A percentile compares a stretch with the other conserved stretches of the same genome.
Evolutionary conservation across 1,284 basidiomycete genomes (phyloP).

Genomic region (Leccinum subrobustum): DNA sequence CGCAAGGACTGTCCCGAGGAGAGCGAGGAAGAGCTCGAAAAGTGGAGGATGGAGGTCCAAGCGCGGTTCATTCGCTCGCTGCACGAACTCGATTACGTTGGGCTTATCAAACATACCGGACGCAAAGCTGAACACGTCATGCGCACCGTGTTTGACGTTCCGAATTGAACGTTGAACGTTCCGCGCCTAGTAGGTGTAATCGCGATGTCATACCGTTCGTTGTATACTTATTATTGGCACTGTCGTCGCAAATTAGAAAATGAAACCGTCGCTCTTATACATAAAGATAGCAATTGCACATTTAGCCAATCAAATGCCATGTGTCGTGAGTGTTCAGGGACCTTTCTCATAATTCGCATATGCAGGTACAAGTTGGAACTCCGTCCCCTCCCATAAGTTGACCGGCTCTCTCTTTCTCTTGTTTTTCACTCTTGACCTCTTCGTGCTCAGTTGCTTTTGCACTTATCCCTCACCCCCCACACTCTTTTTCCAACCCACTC

Average conservation of each 20-base stretch:
- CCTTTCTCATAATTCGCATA: neutral
- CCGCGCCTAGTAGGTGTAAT: slow-evolving; percentile 12
- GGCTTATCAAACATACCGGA: slow-evolving; percentile 75
- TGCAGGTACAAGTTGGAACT: slow-evolving; percentile 11
- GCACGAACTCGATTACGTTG: slow-evolving; percentile 77
- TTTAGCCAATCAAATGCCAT: neutral
- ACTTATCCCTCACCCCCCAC: slow-evolving; percentile 16
- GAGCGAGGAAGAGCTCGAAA: slow-evolving; percentile 43
- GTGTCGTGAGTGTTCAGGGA: neutral
- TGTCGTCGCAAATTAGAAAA: neutral
- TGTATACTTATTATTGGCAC: neutral
- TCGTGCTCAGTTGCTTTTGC: slow-evolving; percentile 1
- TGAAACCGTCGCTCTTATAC: neutral
- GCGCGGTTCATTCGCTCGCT: slow-evolving; percentile 73
- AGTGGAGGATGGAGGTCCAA: slow-evolving; percentile 64
- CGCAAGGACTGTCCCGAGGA: slow-evolving; percentile 24
- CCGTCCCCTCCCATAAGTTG: slow-evolving; percentile 23
- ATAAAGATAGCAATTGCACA: neutral
- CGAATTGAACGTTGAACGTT: slow-evolving; percentile 29
- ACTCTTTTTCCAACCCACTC: slow-evolving; percentile 16
- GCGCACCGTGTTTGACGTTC: slow-evolving; percentile 63
- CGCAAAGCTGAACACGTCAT: slow-evolving; percentile 74
- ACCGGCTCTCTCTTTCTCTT: neutral
- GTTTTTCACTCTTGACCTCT: neutral
- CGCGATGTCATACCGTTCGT: neutral